Conservation (phyloP, 148 eudicot genomes). For the Vaccinium myrtillus region DNA sequence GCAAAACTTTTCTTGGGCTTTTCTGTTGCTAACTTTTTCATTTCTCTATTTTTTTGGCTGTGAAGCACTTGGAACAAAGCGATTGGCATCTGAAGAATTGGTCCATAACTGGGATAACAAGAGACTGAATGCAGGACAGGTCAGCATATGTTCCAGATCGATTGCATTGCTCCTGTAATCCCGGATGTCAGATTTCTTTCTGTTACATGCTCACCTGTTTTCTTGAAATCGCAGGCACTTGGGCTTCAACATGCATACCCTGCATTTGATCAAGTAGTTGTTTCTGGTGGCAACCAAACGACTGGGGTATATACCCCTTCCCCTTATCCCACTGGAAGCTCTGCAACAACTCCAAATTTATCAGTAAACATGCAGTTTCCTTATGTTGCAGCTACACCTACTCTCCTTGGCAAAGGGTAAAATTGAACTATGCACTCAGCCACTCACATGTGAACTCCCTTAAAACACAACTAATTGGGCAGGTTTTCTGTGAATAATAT, state of each 20-base stretch:
- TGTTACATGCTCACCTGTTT: not conserved
- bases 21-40: not conserved
- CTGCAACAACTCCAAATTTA: slow-evolving; percentile 33
- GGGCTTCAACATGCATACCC: slow-evolving; percentile 44
- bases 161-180: not conserved
- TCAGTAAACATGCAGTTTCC: slow-evolving; percentile 46
- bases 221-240: slow-evolving; percentile 21
- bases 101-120: slow-evolving; percentile 23
- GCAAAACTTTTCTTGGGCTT: not conserved
- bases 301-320: slow-evolving; percentile 33
- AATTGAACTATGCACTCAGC: not conserved
- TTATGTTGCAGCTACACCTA: slow-evolving; percentile 31
- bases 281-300: slow-evolving; percentile 33
- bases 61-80: slow-evolving; percentile 11
- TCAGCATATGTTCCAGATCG: slow-evolving; percentile 22
- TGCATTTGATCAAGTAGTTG: slow-evolving; percentile 28
- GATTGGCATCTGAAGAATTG: slow-evolving; percentile 1
- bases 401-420: slow-evolving; percentile 74
- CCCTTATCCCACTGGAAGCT: slow-evolving; percentile 37
- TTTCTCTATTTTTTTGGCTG: not conserved
- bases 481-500: not conserved
- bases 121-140: slow-evolving; percentile 71
- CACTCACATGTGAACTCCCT: not conserved
- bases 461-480: slow-evolving; percentile 2
- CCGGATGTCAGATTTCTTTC: not conserved